A percentile compares a stretch with the other conserved stretches of the same genome.
Conservation (phyloP, 305 asterid genomes). For the Fraxinus dipetala region DNA sequence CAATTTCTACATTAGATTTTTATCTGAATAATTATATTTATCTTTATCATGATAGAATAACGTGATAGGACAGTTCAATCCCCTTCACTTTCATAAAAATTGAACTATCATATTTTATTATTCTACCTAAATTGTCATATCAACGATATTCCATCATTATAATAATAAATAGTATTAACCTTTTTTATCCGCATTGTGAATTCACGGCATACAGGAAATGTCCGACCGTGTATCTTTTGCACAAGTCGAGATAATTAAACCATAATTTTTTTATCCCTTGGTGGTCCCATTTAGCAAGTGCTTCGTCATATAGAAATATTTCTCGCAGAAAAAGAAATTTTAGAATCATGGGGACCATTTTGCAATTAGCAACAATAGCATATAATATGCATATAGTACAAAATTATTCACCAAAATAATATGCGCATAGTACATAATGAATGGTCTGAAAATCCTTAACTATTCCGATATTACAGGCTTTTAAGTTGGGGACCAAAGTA, state of each 20-base stretch:
- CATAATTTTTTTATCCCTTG: background rate
- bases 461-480: constrained; percentile 20
- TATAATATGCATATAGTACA: background rate
- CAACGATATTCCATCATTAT: too few relatives aligned
- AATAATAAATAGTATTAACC: too few relatives aligned
- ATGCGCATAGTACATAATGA: constrained; percentile 20
- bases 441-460: constrained; percentile 20
- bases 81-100: too few relatives aligned
- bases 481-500: constrained; percentile 43
- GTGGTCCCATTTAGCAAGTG: constrained; percentile 42
- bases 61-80: too few relatives aligned
- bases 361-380: background rate
- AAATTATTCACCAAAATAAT: constrained; percentile 3
- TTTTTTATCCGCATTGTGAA: background rate
- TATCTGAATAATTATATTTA: too few relatives aligned
- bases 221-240: constrained; percentile 3
- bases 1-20: background rate
- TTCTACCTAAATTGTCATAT: too few relatives aligned
- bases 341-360: constrained; percentile 42
- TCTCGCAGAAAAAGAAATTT: constrained; percentile 6
- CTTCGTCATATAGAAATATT: constrained; percentile 11
- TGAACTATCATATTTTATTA: too few relatives aligned
- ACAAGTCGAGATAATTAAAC: constrained; percentile 39
- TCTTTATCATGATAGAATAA: too few relatives aligned
- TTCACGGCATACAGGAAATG: background rate